Base-by-base conservation (phyloP, 306 rosid species). In the Quercus variabilis region DNA sequence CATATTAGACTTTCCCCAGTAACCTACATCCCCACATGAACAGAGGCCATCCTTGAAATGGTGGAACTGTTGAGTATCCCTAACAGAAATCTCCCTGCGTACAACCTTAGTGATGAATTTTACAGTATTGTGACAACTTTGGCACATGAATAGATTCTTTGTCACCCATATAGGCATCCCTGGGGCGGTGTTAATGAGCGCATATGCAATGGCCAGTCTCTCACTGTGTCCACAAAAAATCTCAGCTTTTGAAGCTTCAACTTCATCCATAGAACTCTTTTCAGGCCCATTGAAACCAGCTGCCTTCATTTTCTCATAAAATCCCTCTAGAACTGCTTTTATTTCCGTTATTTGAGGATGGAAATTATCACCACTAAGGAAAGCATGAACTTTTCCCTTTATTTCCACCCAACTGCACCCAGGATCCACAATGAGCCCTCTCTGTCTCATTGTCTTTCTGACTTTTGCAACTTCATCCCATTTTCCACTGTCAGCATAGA, bases 401-500 rank as follows among this genome's bases (percentile, higher is more conserved):
- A 88, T 74, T 84, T 94, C 98, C 68, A 92, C 90, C 98, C 98
- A 94, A 79, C 97, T 89, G 88, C 98, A 94, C 60, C 98, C 98
- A 18, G 98, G 89, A 86, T 94, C 98, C 12, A 89, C 89, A 46
- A 86, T 81, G 31, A 92, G 79, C 56, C 97, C 94, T n/a, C 90
- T 89, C 62, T 89, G 91, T 74, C 90, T 74, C 97, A 92, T 94
- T 80, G 76, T 74, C 83, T 79, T 82, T 78, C 97, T 89, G 41
- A 91, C 92, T 55, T 79, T 81, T 60, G 91, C 89, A 17, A 89
- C 94, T 67, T 88, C 89, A 76, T 91, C 94, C 98, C 98, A 94
- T 76, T 86, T 84, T 31, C 83, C 83, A 19, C 74, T 80, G 38
- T 88, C 91, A 43, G 97, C 91, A 68, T 92, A 94, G 38, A 94